A percentile compares a stretch with the other conserved stretches of the same genome.
Evolutionary conservation across 176 grass and related monocot species (phyloP).

Genomic region (Dactylis glomerata): DNA sequence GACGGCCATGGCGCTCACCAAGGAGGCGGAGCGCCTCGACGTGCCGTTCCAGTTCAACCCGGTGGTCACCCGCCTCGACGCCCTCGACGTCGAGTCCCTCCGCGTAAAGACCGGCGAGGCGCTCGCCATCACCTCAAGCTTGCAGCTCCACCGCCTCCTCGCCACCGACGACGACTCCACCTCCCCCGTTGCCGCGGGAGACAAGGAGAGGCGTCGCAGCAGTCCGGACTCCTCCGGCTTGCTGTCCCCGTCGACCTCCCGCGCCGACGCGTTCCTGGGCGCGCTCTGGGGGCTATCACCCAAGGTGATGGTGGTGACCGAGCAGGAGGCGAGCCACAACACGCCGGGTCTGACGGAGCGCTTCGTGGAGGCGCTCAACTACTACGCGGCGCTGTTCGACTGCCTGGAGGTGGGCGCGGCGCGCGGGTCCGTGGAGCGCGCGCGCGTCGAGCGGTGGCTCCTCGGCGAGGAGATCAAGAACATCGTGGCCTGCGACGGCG

Average conservation of each 20-base stretch:
- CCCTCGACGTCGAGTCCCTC: slow-evolving; percentile 65
- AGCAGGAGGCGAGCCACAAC: slow-evolving; percentile 96
- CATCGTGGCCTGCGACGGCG: slow-evolving; percentile 77
- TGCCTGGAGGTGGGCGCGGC: slow-evolving; percentile 70
- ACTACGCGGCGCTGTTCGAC: slow-evolving; percentile 92
- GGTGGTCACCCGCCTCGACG: slow-evolving; percentile 43
- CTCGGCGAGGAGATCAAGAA: slow-evolving; percentile 90
- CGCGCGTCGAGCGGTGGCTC: slow-evolving; percentile 69
- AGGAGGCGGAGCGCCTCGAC: slow-evolving; percentile 85
- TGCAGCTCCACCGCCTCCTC: slow-evolving; percentile 72
- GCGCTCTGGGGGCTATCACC: slow-evolving; percentile 60
- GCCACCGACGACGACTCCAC: slow-evolving; percentile 24
- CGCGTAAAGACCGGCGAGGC: slow-evolving; percentile 91
- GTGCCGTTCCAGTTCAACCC: slow-evolving; percentile 95
- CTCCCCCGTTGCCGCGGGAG: neutral
- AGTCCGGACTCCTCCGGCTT: slow-evolving; percentile 37
- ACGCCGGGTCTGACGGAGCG: slow-evolving; percentile 53
- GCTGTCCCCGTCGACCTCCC: slow-evolving; percentile 35
- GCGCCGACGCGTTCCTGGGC: slow-evolving; percentile 55
- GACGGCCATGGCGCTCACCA: slow-evolving; percentile 55
- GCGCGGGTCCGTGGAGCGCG: slow-evolving; percentile 70
- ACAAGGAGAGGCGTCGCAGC: neutral
- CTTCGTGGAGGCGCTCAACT: slow-evolving; percentile 86
- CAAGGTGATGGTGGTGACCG: slow-evolving; percentile 69
- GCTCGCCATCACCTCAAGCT: slow-evolving; percentile 65